A percentile compares a stretch with the other conserved stretches of the same genome.
These are phyloP conservation scores for Aspergillus sojae DNA, from an alignment of 2,329 filamentous ascomycete species.

Conservation along the genomic window DNA sequence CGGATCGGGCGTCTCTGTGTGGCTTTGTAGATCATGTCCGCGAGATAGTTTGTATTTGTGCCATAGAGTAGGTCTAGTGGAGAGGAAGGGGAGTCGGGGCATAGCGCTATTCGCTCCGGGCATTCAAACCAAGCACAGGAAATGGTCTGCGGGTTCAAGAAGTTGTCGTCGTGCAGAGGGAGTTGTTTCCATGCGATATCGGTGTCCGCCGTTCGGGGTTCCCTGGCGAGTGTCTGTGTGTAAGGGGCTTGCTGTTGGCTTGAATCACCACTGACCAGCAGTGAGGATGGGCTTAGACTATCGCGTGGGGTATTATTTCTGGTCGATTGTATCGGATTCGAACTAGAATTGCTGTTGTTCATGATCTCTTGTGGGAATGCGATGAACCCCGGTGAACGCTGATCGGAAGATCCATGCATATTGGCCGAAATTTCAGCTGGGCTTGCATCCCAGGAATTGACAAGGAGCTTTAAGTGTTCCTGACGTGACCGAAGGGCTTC, in stretches of 20 bases:
- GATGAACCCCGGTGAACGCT: not conserved
- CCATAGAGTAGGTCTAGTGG: slow-evolving; percentile 32
- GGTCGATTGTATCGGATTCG: not conserved
- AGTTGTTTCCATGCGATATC: slow-evolving; percentile 16
- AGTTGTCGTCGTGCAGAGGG: slow-evolving; percentile 22
- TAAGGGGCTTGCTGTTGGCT: not conserved
- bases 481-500: slow-evolving; percentile 23
- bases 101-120: slow-evolving; percentile 23
- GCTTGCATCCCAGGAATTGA: slow-evolving; percentile 26
- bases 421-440: not conserved
- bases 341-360: not conserved
- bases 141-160: not conserved
- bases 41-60: slow-evolving; percentile 27
- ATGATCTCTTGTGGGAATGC: not conserved
- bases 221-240: not conserved
- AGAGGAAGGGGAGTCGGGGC: slow-evolving; percentile 22
- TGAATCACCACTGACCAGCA: not conserved
- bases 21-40: slow-evolving; percentile 26
- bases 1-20: slow-evolving; percentile 26
- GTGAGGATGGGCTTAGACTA: not conserved
- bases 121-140: slow-evolving; percentile 22
- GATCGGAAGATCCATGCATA: not conserved
- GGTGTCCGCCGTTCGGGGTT: not conserved
- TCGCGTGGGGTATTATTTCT: not conserved
- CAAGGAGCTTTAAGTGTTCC: slow-evolving; percentile 17